Evolutionary conservation across 805 yeast genomes (phyloP), one percentile per base, ranked within the genome.

Genomic region (Candida methanosorbosa): DNA sequence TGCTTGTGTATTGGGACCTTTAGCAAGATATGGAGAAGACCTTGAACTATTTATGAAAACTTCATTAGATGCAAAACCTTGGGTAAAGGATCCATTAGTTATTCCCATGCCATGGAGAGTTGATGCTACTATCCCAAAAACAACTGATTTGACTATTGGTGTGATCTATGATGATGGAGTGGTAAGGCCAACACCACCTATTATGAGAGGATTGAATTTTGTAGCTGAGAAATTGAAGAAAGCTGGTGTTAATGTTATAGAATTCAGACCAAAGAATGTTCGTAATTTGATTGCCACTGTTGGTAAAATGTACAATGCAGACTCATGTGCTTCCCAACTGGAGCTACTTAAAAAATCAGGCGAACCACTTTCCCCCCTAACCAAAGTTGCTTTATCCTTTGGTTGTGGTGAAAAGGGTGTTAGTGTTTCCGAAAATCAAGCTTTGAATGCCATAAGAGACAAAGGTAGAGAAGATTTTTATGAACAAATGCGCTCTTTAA

Each of bases 101-200:
- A 42, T 70, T 18, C 74, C 74, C 24, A 45, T 73, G 37, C 68
- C 70, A 4, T 76, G 82, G 82, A 66, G 68, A 50, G n/a, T n/a
- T n/a, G 54, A 63, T 5, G 72, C 69, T 30, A 36, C 47, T 18
- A 42, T 29, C 9, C 66, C 63, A 32, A 48, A 51, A n/a, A 60
- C 76, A 4, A 36, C 48, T 21, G 57, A 57, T 17, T 53, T 79
- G 42, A 78, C 77, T 9, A 68, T 79, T 43, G 87, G 78, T 22
- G 67, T 79, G 19, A 61, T 76, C 55, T 73, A 61, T 46, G 80
- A 77, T 45, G 84, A 79, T 51, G 81, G 79, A 18, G 46, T 72
- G 25, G 82, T 78, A 11, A 74, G 68, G 43, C 82, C 83, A 32
- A 72, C 75, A 38, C 84, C 87, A n/a, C 84, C 87, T 30, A 63